A percentile compares a stretch with the other conserved stretches of the same genome.
These are phyloP conservation scores for Pseudonectria foliicola DNA, from an alignment of 2,329 filamentous ascomycete species.

Conservation along the genomic window DNA sequence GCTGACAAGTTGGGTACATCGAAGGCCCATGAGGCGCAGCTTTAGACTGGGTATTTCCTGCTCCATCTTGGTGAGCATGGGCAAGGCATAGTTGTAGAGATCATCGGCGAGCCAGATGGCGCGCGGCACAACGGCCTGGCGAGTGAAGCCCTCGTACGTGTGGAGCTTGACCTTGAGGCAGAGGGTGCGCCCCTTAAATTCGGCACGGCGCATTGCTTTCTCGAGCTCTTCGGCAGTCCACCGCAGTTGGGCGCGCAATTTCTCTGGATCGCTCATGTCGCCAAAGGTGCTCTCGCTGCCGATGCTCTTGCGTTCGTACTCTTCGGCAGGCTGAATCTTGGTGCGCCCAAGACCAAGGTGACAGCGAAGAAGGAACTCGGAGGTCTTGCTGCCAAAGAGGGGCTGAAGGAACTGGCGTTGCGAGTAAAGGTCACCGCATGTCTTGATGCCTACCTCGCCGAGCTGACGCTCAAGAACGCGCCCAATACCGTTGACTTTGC, in stretches of 20 bases:
- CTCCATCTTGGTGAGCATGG: constrained; percentile 77
- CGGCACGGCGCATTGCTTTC: constrained; percentile 69
- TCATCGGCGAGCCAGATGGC: constrained; percentile 71
- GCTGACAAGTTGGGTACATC: constrained; percentile 80
- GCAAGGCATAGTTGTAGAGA: constrained; percentile 71
- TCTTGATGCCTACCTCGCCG: constrained; percentile 77
- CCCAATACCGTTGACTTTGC: constrained; percentile 93
- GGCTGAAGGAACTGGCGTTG: constrained; percentile 66
- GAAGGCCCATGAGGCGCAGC: constrained; percentile 77
- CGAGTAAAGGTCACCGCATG: constrained; percentile 78
- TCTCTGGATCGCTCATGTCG: constrained; percentile 62
- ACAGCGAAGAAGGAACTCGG: constrained; percentile 75
- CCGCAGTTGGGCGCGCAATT: constrained; percentile 71
- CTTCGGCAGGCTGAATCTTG: constrained; percentile 75
- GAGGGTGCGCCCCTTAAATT: constrained; percentile 84
- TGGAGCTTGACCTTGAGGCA: constrained; percentile 91
- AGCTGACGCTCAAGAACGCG: constrained; percentile 89
- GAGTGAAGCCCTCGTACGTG: constrained; percentile 83
- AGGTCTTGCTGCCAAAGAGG: constrained; percentile 88
- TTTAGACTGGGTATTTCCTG: constrained; percentile 75
- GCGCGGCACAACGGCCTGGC: constrained; percentile 69
- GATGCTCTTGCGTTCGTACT: constrained; percentile 86
- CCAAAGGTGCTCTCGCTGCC: constrained; percentile 89
- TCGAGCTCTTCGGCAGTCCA: constrained; percentile 79
- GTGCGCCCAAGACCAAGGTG: constrained; percentile 85